Percentiles rank a stretch among this genome's conserved stretches.
These are phyloP conservation scores for Nigrospora oryzae DNA, from an alignment of 2,329 filamentous ascomycete species.

Conservation along the genomic window DNA sequence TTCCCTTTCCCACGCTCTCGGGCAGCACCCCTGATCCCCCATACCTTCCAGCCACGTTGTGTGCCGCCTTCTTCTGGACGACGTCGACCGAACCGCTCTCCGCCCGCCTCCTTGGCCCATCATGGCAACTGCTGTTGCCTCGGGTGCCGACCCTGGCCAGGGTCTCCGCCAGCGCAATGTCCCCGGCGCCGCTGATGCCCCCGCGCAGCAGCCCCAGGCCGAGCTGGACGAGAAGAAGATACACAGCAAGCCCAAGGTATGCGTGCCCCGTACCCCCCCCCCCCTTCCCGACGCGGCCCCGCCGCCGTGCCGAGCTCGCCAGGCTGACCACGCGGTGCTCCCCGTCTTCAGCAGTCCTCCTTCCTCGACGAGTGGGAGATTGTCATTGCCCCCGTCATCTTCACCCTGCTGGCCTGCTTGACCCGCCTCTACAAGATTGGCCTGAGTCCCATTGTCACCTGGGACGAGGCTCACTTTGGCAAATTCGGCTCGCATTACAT, in stretches of 20 bases:
- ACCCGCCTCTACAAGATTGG: slow-evolving; percentile 65
- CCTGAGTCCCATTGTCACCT: slow-evolving; percentile 57
- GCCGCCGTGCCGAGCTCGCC: no score
- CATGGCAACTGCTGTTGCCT: slow-evolving; percentile 30
- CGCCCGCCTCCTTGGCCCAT: no score
- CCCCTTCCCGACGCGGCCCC: not conserved
- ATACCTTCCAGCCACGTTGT: no score
- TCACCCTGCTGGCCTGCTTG: slow-evolving; percentile 54
- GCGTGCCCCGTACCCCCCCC: not conserved
- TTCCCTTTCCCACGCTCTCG: no score
- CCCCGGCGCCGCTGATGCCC: slow-evolving; percentile 30
- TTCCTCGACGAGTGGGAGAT: slow-evolving; percentile 56
- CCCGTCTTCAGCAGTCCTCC: slow-evolving; percentile 35
- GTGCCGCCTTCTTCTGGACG: no score
- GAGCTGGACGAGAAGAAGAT: slow-evolving; percentile 54
- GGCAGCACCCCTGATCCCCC: no score
- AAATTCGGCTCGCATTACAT: slow-evolving; percentile 99
- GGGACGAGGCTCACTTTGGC: slow-evolving; percentile 69
- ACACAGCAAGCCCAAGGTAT: slow-evolving; percentile 28
- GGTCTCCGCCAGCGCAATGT: slow-evolving; percentile 48
- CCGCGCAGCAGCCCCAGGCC: slow-evolving; percentile 23
- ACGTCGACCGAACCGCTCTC: no score
- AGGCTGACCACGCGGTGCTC: not conserved
- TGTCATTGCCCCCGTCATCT: slow-evolving; percentile 51
- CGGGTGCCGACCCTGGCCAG: slow-evolving; percentile 49